Conservation (phyloP, 2,329 filamentous ascomycete genomes). For the Colletotrichum sp. region DNA sequence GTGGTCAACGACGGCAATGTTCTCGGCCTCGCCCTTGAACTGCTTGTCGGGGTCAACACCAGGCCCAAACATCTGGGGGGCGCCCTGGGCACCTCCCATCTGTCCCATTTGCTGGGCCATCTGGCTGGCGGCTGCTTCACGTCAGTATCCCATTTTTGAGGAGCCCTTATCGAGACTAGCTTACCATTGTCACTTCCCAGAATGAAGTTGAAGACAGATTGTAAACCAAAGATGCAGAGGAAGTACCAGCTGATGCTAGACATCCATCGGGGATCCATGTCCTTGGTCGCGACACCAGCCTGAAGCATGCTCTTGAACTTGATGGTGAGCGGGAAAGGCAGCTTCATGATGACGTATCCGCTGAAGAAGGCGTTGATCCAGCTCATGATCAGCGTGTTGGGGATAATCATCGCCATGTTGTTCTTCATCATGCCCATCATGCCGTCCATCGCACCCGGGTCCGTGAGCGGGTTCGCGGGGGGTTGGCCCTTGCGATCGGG, state of each 20-base stretch:
- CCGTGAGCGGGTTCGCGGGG: conserved; percentile 90
- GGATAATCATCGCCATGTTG: conserved; percentile 99
- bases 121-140: conserved; percentile 79
- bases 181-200: conserved; percentile 94
- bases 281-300: conserved; percentile 91
- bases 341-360: conserved; percentile 97
- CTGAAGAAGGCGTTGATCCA: conserved; percentile 99
- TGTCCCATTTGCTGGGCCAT: conserved; percentile 90
- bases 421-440: conserved; percentile 99
- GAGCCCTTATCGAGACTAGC: conserved; percentile 32
- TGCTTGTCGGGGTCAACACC: conserved; percentile 96
- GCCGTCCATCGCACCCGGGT: conserved; percentile 96
- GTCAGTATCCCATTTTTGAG: conserved; percentile 28
- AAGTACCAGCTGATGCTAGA: conserved; percentile 99
- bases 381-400: conserved; percentile 98
- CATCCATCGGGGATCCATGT: conserved; percentile 98
- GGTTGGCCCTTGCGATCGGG: conserved; percentile 86
- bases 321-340: conserved; percentile 96
- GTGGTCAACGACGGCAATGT: conserved; percentile 93
- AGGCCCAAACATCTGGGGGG: conserved; percentile 82
- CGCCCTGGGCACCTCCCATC: conserved; percentile 66
- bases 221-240: conserved; percentile 92
- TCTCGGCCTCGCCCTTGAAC: conserved; percentile 91
- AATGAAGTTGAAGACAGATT: conserved; percentile 97
- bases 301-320: conserved; percentile 99